Conservation (phyloP, 1,139 yeast species). For the Geotrichum citri-aurantii region DNA sequence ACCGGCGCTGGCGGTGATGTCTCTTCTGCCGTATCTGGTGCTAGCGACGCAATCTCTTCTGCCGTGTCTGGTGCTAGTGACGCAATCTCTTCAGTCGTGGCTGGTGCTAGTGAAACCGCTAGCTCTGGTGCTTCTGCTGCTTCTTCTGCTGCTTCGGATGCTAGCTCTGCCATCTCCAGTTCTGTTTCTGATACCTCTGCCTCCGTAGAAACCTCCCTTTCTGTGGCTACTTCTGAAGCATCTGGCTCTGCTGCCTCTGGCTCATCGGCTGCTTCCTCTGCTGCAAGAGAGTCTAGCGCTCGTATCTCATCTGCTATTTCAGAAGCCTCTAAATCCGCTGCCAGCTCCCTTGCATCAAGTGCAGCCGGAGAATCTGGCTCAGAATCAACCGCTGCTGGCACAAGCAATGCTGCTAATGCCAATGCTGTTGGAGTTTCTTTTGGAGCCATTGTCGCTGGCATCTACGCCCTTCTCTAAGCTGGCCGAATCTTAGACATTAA, state of each 20-base stretch:
- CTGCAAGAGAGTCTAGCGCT: conserved; percentile 1
- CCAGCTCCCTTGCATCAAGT: not conserved
- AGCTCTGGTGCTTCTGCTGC: not conserved
- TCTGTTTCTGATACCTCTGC: not conserved
- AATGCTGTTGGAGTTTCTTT: not conserved
- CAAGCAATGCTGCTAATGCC: not conserved
- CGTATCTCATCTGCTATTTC: not conserved
- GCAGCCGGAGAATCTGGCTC: not conserved
- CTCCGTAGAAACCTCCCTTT: too few species aligned
- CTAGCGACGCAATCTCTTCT: not conserved
- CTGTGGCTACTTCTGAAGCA: too few species aligned
- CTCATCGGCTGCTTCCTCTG: not conserved
- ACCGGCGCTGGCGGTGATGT: too few species aligned
- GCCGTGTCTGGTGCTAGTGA: not conserved
- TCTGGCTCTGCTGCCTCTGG: not conserved
- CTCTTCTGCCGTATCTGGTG: conserved; percentile 1
- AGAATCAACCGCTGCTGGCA: not conserved
- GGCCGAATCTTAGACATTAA: not conserved
- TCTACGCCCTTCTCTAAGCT: conserved; percentile 6
- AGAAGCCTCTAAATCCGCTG: not conserved
- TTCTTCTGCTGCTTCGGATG: not conserved
- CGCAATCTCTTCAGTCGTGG: not conserved
- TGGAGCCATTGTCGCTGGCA: conserved; percentile 15
- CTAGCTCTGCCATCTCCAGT: not conserved
- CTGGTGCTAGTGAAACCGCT: not conserved